Percentiles rank a stretch among this genome's conserved stretches.
phyloP scores from a whole-genome alignment of 176 grass and related monocot species.

The Oryza meridionalis region DNA sequence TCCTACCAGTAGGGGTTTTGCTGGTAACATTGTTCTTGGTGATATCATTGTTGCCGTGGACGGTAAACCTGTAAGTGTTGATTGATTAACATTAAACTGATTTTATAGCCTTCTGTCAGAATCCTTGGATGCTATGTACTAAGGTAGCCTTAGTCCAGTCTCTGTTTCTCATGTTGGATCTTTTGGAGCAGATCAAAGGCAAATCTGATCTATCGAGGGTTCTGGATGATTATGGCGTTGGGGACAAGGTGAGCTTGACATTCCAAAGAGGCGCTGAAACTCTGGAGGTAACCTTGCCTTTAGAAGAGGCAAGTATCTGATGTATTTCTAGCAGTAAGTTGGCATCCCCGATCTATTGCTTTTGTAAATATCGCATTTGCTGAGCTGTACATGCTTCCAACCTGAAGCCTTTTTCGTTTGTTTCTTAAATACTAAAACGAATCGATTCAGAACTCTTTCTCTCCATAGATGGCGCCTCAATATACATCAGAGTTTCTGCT shows the following conservation, averaged over 20 bases:
- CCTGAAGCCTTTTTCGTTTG: neutral
- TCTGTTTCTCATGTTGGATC: neutral
- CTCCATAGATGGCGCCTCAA: neutral
- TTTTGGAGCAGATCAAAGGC: conserved; percentile 60
- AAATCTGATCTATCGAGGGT: conserved; percentile 81
- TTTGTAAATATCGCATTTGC: neutral
- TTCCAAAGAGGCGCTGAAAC: conserved; percentile 61
- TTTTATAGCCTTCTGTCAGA: neutral
- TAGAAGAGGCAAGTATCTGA: conserved; percentile 72
- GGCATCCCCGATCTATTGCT: neutral
- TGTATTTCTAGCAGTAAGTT: neutral
- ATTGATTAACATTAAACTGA: neutral
- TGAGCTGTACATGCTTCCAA: neutral
- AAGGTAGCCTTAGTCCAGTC: neutral
- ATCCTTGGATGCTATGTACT: conserved; percentile 2
- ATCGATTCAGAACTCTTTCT: neutral
- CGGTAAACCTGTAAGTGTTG: conserved; percentile 73
- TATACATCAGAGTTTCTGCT: neutral
- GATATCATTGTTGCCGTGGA: conserved; percentile 81
- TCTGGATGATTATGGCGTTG: conserved; percentile 82
- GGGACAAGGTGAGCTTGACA: conserved; percentile 65
- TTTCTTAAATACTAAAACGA: neutral
- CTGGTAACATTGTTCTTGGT: conserved; percentile 85
- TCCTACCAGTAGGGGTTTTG: conserved; percentile 69
- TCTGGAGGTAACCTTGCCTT: conserved; percentile 52